phyloP scores from a whole-genome alignment of 164 flowering plant genomes.

The Vitis riparia region DNA sequence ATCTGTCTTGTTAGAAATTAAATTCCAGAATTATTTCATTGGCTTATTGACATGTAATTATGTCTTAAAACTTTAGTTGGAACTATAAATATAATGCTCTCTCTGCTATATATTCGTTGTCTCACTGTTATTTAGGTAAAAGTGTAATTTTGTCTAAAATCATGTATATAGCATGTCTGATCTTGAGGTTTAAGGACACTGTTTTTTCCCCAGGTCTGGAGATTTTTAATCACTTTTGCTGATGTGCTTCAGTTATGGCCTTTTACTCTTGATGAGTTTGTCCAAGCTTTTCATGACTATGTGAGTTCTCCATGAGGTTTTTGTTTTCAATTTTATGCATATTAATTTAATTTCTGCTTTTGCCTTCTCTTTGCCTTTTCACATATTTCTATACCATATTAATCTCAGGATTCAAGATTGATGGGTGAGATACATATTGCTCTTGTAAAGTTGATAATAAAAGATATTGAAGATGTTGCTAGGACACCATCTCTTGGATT shows the following conservation, averaged over 20 bases:
- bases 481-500: constrained; percentile 75
- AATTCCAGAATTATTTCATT: no score
- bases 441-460: constrained; percentile 70
- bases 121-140: no score
- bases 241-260: constrained; percentile 97
- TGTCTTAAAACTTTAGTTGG: no score
- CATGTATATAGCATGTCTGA: no score
- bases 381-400: background rate
- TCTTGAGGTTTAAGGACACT: background rate
- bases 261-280: constrained; percentile 95
- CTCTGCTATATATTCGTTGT: no score
- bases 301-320: constrained; percentile 43
- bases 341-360: background rate
- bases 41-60: no score
- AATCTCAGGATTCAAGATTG: constrained; percentile 79
- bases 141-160: no score
- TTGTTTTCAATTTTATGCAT: background rate
- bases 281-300: constrained; percentile 93
- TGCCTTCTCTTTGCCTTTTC: background rate
- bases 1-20: no score
- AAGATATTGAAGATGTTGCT: constrained; percentile 97
- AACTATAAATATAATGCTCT: no score
- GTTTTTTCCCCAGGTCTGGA: constrained; percentile 71
- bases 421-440: constrained; percentile 87
- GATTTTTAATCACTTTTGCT: constrained; percentile 79